A percentile compares a stretch with the other conserved stretches of the same genome.
Evolutionary conservation across 2,329 filamentous ascomycete species (phyloP).

Genomic region (Venturia carpophila): DNA sequence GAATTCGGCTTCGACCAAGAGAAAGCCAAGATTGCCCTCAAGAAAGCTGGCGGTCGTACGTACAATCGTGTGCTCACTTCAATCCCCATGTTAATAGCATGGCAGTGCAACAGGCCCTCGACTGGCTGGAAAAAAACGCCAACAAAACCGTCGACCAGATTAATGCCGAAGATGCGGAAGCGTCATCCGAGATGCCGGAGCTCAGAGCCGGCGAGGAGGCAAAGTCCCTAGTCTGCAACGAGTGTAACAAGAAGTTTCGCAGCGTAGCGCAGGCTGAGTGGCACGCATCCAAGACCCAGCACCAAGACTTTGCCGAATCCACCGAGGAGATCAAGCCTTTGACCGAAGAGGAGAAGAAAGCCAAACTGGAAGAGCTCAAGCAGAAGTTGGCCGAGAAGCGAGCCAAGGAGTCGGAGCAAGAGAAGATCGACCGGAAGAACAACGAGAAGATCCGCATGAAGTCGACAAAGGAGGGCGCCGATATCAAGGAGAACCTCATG

Average conservation of each 20-base stretch:
- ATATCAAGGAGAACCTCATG: conserved; percentile 79
- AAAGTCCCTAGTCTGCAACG: conserved; percentile 82
- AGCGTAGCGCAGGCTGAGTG: conserved; percentile 76
- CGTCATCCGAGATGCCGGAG: conserved; percentile 46
- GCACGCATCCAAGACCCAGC: conserved; percentile 81
- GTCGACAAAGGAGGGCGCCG: conserved; percentile 79
- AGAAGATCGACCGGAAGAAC: conserved; percentile 73
- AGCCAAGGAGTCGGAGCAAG: conserved; percentile 57
- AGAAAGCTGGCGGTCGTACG: conserved; percentile 72
- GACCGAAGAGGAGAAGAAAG: conserved; percentile 84
- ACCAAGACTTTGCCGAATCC: conserved; percentile 86
- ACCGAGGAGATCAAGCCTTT: conserved; percentile 85
- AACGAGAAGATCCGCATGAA: conserved; percentile 85
- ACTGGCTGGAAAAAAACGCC: conserved; percentile 91
- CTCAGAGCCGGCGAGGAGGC: conserved; percentile 64
- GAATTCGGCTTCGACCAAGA: conserved; percentile 75
- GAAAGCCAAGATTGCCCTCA: conserved; percentile 73
- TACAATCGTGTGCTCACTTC: conserved; percentile 21
- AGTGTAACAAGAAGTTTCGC: conserved; percentile 87
- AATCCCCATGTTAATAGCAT: conserved; percentile 5
- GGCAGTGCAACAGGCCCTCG: conserved; percentile 71
- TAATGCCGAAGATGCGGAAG: conserved; percentile 39
- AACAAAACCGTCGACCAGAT: conserved; percentile 82
- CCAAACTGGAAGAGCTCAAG: conserved; percentile 67
- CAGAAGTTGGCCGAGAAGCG: conserved; percentile 66